A percentile compares a stretch with the other conserved stretches of the same genome.
These are phyloP conservation scores for Sonneratia alba DNA, from an alignment of 345 rosid species.

Conservation along the genomic window DNA sequence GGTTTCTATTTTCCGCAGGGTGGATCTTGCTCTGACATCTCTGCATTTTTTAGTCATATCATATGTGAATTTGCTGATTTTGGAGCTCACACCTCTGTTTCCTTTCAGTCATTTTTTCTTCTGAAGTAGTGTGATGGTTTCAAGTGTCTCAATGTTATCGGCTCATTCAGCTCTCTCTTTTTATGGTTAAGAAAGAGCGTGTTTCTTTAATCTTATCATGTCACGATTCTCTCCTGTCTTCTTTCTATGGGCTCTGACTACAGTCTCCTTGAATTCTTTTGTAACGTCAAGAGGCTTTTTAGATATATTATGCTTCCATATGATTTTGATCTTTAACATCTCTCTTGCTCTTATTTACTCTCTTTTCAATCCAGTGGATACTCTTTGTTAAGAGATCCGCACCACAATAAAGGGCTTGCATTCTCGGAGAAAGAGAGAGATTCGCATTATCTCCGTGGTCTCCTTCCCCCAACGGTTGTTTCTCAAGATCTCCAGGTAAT, in stretches of 20 bases:
- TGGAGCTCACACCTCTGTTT: no score
- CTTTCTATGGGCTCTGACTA: background rate
- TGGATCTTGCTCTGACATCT: no score
- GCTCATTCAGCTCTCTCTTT: no score
- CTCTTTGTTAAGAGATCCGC: conserved; percentile 91
- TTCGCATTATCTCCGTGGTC: conserved; percentile 89
- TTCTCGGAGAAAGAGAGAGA: conserved; percentile 73
- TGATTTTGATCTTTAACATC: background rate
- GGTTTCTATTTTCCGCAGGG: no score
- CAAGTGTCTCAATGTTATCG: no score
- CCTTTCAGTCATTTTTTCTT: no score
- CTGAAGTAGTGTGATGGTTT: no score
- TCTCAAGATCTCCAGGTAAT: conserved; percentile 87
- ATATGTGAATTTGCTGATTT: no score
- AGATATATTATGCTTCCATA: background rate
- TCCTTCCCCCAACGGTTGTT: conserved; percentile 78
- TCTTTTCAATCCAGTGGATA: conserved; percentile 53
- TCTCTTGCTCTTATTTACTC: background rate
- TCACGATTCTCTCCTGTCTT: background rate
- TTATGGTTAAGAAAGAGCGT: background rate
- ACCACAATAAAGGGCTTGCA: conserved; percentile 94
- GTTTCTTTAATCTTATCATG: no score
- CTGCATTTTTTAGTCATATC: no score
- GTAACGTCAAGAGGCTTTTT: no score
- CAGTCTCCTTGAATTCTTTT: background rate